A percentile compares a stretch with the other conserved stretches of the same genome.
phyloP scores from a whole-genome alignment of 2,329 filamentous ascomycete genomes.

The Chaetomiaceae sp. region DNA sequence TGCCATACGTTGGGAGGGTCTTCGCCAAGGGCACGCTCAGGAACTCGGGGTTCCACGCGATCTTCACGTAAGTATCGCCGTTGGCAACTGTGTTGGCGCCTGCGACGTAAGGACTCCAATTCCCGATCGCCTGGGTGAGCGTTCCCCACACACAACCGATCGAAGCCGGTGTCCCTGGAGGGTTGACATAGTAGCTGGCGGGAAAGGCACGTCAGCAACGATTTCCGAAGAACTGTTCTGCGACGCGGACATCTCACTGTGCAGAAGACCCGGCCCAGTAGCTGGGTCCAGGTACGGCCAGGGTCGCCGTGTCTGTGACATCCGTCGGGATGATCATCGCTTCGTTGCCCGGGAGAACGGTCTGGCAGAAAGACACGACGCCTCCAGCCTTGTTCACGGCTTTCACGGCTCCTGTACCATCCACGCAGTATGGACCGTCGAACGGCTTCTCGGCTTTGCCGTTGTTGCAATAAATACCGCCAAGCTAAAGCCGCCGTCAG shows the following conservation, averaged over 20 bases:
- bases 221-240: neutral
- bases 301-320: slow-evolving; percentile 47
- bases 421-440: slow-evolving; percentile 60
- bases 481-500: slow-evolving; percentile 48
- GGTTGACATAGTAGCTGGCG: slow-evolving; percentile 67
- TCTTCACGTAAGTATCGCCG: slow-evolving; percentile 66
- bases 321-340: slow-evolving; percentile 77
- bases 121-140: slow-evolving; percentile 56
- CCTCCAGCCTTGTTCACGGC: slow-evolving; percentile 60
- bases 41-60: slow-evolving; percentile 74
- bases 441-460: slow-evolving; percentile 67
- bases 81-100: slow-evolving; percentile 62
- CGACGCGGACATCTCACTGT: slow-evolving; percentile 52
- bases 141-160: slow-evolving; percentile 69
- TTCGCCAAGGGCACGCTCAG: slow-evolving; percentile 48
- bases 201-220: slow-evolving; percentile 19
- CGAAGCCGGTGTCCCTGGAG: slow-evolving; percentile 54
- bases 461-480: slow-evolving; percentile 65
- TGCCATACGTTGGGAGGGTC: slow-evolving; percentile 57
- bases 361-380: slow-evolving; percentile 69
- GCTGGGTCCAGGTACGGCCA: slow-evolving; percentile 62
- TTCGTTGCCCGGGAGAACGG: slow-evolving; percentile 71
- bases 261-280: slow-evolving; percentile 71
- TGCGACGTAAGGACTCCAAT: slow-evolving; percentile 72
- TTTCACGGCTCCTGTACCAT: slow-evolving; percentile 58